Conservation (phyloP, 108 stramenopile species). For the Schizochytrium sp. region DNA sequence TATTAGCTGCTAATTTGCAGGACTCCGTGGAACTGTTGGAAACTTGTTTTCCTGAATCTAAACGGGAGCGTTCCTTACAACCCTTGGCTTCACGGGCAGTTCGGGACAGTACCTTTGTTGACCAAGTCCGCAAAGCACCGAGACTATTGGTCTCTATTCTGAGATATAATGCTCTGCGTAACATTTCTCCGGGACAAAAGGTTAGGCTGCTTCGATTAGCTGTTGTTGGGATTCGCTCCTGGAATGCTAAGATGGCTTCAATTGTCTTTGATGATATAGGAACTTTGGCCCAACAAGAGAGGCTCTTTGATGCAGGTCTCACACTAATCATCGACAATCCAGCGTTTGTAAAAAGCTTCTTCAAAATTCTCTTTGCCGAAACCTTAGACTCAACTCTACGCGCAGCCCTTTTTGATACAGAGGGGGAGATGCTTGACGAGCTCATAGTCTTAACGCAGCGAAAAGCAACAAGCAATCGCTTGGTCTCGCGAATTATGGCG, state of each 20-base stretch:
- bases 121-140: too few relatives aligned
- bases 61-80: background rate
- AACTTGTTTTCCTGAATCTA: background rate
- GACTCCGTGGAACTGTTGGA: background rate
- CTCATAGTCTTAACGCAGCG: background rate
- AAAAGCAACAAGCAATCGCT: background rate
- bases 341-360: background rate
- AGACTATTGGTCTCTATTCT: too few relatives aligned
- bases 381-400: background rate
- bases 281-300: background rate
- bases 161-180: too few relatives aligned
- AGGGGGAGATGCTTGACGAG: constrained; percentile 6
- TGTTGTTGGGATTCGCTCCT: background rate
- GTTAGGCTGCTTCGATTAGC: too few relatives aligned
- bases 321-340: background rate
- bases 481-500: background rate
- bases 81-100: background rate
- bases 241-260: background rate
- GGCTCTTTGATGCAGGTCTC: background rate
- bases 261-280: background rate
- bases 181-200: too few relatives aligned
- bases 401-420: background rate
- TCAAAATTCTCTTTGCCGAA: background rate
- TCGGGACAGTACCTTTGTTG: too few relatives aligned
- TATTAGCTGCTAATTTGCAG: background rate